These are phyloP conservation scores for Otatea glauca DNA, from an alignment of 176 grass and related monocot species.

Conservation along the genomic window DNA sequence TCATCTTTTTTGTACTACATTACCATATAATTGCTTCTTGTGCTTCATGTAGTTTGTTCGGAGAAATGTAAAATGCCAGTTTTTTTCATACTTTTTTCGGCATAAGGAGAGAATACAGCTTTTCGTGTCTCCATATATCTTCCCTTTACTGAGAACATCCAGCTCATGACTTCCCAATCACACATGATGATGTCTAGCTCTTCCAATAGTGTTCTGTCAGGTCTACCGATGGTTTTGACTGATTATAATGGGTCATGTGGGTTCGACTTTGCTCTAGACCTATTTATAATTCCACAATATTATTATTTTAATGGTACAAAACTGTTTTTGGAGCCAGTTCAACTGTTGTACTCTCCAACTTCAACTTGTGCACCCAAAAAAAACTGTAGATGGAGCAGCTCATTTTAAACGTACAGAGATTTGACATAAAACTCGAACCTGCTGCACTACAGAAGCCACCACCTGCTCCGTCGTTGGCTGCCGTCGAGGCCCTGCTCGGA, in stretches of 20 bases:
- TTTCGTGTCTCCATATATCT: no score
- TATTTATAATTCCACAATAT: background rate
- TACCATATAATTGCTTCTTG: background rate
- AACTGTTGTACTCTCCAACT: background rate
- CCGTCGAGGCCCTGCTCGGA: no score
- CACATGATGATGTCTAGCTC: conserved; percentile 29
- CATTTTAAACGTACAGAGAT: background rate
- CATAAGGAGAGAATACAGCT: background rate
- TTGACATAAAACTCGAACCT: background rate
- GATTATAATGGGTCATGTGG: background rate
- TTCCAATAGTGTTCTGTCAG: background rate
- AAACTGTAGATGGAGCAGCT: background rate
- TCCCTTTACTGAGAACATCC: no score
- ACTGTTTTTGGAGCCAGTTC: background rate
- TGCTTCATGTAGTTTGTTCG: background rate
- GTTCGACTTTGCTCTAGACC: no score
- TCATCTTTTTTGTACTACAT: background rate
- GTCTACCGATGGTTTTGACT: background rate
- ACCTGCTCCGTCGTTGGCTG: conserved; percentile 17
- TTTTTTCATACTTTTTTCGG: background rate
- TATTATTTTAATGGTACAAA: background rate
- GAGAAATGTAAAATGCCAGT: conserved; percentile 6
- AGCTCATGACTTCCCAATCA: background rate
- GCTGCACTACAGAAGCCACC: background rate
- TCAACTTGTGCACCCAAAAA: background rate